These are phyloP conservation scores for Cryptococcus deneoformans DNA, from an alignment of 1,284 basidiomycete species.

Conservation along the genomic window DNA sequence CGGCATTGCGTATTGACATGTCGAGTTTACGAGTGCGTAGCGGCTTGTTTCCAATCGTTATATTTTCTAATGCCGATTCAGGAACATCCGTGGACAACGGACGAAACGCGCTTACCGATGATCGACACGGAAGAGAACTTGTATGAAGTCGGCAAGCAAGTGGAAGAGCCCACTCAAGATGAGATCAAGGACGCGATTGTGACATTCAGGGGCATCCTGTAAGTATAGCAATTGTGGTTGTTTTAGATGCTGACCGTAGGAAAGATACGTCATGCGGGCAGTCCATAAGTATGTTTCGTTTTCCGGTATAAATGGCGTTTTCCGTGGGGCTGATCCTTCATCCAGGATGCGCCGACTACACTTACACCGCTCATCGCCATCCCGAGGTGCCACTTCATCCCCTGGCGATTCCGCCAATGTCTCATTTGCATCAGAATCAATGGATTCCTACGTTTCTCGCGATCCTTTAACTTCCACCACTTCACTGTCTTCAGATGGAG, in stretches of 20 bases:
- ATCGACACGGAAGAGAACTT: conserved; percentile 49
- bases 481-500: conserved; percentile 16
- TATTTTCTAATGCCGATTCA: conserved; percentile 8
- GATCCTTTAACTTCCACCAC: conserved; percentile 14
- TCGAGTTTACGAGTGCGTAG: conserved; percentile 42
- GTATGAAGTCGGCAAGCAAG: conserved; percentile 45
- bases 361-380: conserved; percentile 13
- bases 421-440: conserved; percentile 30
- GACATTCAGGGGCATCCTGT: conserved; percentile 42
- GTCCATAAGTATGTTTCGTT: conserved; percentile 41
- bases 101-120: conserved; percentile 42
- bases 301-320: background rate
- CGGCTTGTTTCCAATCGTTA: background rate
- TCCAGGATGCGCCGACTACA: conserved; percentile 26
- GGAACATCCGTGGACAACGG: conserved; percentile 51
- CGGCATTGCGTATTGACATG: conserved; percentile 43
- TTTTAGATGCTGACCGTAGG: background rate
- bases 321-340: background rate
- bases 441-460: conserved; percentile 42
- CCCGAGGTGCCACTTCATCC: conserved; percentile 9
- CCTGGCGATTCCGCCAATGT: conserved; percentile 15
- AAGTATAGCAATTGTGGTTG: conserved; percentile 17
- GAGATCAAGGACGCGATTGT: conserved; percentile 49
- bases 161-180: conserved; percentile 50
- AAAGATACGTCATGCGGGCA: conserved; percentile 47